Evolutionary conservation across 225 moss, liverwort and hornwort species (phyloP), one percentile per base, ranked within the genome.

Genomic region (Antitrichia curtipendula): DNA sequence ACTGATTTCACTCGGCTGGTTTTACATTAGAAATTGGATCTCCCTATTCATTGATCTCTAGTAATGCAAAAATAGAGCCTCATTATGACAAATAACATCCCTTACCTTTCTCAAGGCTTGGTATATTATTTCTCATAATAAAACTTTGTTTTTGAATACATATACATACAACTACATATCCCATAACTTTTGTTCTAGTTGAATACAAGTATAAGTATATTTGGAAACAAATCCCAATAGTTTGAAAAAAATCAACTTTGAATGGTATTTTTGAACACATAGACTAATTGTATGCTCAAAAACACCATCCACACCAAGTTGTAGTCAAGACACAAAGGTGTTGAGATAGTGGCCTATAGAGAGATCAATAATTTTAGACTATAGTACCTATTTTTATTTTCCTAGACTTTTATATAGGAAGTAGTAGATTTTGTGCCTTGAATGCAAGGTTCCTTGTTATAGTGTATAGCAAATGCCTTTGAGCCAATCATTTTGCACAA

Each of bases 91-190:
- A 36, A n/a, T n/a, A n/a, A n/a, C 6, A 65, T 34, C 34, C 9
- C 5, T 63, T 9, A 5, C 34, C 1, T 9, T 0, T 32, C 5
- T 5, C 1, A 3, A 20, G 3, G 65, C 19, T 1, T 0, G 0
- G 0, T 4, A 11, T 12, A 36, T 65, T n/a, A 11, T n/a, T 63
- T 65, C 3, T 65, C 19, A 65, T 6, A 1, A 18, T 9, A 5
- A 64, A 10, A 3, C n/a, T 36, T 65, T 65, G 32, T 3, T 65
- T 65, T 20, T n/a, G n/a, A n/a, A n/a, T 45, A 45, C 45, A 45
- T 45, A 12, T n/a, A n/a, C 11, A 19, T 11, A 12, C 21, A 41
- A 41, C 15, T 41, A 27, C 2, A 16, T 70, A 25, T 70, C 4
- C 25, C 15, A 70, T 27, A 70, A 27, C 9, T 4, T 71, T 43